These are phyloP conservation scores for Dactylellina leptospora DNA, from an alignment of 2,329 filamentous ascomycete species.

Conservation along the genomic window DNA sequence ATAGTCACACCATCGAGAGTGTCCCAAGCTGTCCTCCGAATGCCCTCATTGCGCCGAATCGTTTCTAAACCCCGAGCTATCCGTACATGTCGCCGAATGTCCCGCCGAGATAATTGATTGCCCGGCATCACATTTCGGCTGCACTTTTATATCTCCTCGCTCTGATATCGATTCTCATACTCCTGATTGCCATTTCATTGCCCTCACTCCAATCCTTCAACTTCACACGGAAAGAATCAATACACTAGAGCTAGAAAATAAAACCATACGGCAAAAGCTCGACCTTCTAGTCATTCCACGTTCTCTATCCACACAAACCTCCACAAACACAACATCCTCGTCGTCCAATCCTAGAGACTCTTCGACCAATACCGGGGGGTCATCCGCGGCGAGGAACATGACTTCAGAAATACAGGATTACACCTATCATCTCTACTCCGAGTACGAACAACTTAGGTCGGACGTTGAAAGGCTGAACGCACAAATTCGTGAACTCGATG, in stretches of 20 bases:
- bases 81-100: conserved; percentile 52
- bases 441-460: conserved; percentile 56
- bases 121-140: conserved; percentile 54
- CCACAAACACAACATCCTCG: conserved; percentile 14
- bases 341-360: conserved; percentile 10
- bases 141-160: conserved; percentile 53
- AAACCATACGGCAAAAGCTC: conserved; percentile 54
- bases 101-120: conserved; percentile 55
- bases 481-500: conserved; percentile 55
- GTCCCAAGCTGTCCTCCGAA: conserved; percentile 63
- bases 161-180: conserved; percentile 52
- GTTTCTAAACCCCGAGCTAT: conserved; percentile 58
- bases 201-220: conserved; percentile 55
- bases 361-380: background rate
- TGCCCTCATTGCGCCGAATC: conserved; percentile 65
- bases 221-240: conserved; percentile 54
- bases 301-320: conserved; percentile 19
- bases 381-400: conserved; percentile 24
- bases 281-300: conserved; percentile 54
- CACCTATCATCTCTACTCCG: conserved; percentile 56
- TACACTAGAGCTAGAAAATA: conserved; percentile 56
- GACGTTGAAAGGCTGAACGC: conserved; percentile 56
- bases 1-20: conserved; percentile 62
- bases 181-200: conserved; percentile 55
- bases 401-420: conserved; percentile 55